Conservation (phyloP, 257 asterid genomes). For the Nicotiana knightiana region DNA sequence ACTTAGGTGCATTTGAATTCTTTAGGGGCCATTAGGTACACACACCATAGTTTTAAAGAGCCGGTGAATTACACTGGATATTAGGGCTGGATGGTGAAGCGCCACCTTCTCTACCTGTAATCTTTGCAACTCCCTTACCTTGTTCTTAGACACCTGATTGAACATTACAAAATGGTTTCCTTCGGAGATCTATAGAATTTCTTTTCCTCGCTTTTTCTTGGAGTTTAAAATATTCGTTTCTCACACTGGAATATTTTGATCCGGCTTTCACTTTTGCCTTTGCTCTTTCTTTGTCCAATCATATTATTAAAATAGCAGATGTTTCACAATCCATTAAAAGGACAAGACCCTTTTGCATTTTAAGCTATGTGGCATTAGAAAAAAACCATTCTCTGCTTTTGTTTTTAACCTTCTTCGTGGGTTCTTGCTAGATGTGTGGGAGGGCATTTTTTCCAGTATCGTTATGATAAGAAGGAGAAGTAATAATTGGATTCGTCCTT, state of each 20-base stretch:
- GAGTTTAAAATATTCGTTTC: neutral
- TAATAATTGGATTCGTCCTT: constrained; percentile 11
- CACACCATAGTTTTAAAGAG: neutral
- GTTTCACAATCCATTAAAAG: neutral
- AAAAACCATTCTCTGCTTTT: neutral
- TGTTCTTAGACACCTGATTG: neutral
- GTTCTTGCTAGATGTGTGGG: constrained; percentile 5
- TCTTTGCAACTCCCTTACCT: neutral
- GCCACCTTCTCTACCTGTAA: neutral
- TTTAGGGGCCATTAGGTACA: neutral
- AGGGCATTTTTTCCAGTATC: neutral
- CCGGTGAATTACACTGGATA: neutral
- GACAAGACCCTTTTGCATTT: neutral
- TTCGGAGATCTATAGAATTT: neutral
- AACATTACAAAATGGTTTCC: neutral
- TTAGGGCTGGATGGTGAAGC: neutral
- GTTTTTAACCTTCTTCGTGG: neutral
- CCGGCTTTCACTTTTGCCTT: too few species aligned
- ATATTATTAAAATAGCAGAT: neutral
- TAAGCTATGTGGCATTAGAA: neutral
- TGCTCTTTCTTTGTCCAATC: neutral
- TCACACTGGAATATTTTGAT: neutral
- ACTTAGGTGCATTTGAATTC: neutral
- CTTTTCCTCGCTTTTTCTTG: neutral
- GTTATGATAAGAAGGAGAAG: constrained; percentile 54